These are phyloP conservation scores for Rhodotorula sp. DNA, from an alignment of 1,284 basidiomycete species.

Conservation along the genomic window DNA sequence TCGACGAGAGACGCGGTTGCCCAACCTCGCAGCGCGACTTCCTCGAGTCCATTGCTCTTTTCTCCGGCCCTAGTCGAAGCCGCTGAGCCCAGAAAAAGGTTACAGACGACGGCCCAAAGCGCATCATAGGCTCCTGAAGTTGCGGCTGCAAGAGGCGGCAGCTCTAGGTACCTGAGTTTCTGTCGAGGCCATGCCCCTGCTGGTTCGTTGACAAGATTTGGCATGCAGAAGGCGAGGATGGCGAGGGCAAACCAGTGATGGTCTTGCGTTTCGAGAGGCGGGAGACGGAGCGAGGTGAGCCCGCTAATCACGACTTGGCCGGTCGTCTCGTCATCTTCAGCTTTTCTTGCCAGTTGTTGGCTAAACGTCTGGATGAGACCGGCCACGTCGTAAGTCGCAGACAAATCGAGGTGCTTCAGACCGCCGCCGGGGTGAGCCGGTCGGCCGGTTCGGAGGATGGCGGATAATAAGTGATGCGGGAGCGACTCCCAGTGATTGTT, in stretches of 20 bases:
- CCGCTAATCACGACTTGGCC: background rate
- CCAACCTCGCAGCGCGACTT: slow-evolving; percentile 3
- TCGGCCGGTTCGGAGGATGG: background rate
- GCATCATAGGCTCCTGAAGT: slow-evolving; percentile 6
- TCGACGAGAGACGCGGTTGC: background rate
- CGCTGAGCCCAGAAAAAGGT: background rate
- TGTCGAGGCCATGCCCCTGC: background rate
- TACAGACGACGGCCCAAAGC: background rate
- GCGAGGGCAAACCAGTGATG: slow-evolving; percentile 7
- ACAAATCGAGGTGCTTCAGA: slow-evolving; percentile 14
- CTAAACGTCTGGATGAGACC: background rate
- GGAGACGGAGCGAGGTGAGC: slow-evolving; percentile 1
- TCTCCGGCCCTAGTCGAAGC: background rate
- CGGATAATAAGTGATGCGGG: background rate
- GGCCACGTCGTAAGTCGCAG: slow-evolving; percentile 10
- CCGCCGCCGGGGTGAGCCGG: background rate
- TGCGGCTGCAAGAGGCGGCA: slow-evolving; percentile 8
- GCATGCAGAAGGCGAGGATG: background rate
- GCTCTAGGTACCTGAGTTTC: slow-evolving; percentile 11
- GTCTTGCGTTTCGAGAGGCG: slow-evolving; percentile 11
- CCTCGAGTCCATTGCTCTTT: background rate
- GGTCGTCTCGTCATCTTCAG: too few relatives aligned
- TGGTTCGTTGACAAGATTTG: background rate
- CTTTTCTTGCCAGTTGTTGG: too few relatives aligned
- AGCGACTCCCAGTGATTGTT: slow-evolving; percentile 25